phyloP scores from a whole-genome alignment of 148 eudicot genomes.

The Rhododendron ovatum region DNA sequence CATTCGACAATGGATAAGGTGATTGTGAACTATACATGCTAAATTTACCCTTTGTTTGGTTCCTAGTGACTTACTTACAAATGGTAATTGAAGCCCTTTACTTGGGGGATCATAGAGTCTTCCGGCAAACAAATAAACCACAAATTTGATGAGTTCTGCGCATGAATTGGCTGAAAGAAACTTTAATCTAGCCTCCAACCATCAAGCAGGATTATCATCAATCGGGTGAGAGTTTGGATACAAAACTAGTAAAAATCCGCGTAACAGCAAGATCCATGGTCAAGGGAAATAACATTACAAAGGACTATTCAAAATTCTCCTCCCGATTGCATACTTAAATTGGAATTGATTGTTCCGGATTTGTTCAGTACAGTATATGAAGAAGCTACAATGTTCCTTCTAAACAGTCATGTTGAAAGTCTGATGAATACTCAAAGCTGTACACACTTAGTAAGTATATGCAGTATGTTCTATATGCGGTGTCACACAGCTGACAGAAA shows the following conservation, averaged over 20 bases:
- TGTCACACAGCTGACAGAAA: not conserved
- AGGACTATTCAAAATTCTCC: not conserved
- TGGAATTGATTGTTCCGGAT: not conserved
- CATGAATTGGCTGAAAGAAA: not conserved
- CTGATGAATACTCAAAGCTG: not conserved
- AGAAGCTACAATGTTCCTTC: not conserved
- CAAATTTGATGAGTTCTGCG: not conserved
- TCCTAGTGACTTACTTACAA: not conserved
- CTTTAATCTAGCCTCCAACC: not conserved
- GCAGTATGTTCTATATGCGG: not conserved
- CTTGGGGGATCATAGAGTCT: not conserved
- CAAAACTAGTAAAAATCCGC: not conserved
- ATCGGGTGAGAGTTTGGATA: not conserved
- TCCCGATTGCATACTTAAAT: not conserved
- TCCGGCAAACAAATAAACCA: not conserved
- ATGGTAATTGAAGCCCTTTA: not conserved
- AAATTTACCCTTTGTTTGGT: not conserved
- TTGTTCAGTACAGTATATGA: not conserved
- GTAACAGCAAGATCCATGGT: not conserved
- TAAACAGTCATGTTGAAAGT: not conserved
- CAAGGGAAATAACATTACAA: not conserved
- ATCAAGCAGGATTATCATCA: not conserved
- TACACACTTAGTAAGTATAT: not conserved
- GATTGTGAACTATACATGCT: too few relatives aligned
- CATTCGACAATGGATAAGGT: too few relatives aligned